phyloP scores from a whole-genome alignment of 345 rosid genomes.

The Heritiera littoralis region DNA sequence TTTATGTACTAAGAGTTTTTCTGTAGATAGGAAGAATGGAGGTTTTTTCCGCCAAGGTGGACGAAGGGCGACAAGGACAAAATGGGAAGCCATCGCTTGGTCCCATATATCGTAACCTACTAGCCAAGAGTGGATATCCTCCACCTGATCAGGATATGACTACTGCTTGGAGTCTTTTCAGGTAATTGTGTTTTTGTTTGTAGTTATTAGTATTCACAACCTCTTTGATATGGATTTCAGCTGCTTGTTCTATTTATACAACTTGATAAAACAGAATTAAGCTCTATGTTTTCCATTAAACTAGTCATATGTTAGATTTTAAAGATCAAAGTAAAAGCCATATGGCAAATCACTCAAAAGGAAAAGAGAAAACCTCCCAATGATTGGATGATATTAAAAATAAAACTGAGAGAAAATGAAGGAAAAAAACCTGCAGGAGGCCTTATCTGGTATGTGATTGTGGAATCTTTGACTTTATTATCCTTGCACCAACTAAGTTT shows the following conservation, averaged over 20 bases:
- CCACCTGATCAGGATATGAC: slow-evolving; percentile 45
- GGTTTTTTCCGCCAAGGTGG: slow-evolving; percentile 69
- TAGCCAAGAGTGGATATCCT: slow-evolving; percentile 67
- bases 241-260: background rate
- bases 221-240: background rate
- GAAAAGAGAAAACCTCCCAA: background rate
- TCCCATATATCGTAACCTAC: slow-evolving; percentile 74
- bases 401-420: background rate
- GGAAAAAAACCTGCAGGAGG: background rate
- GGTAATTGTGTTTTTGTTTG: slow-evolving; percentile 35
- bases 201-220: no score
- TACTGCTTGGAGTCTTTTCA: slow-evolving; percentile 88
- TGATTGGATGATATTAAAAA: background rate
- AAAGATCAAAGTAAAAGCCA: background rate
- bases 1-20: background rate
- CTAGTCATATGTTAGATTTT: background rate
- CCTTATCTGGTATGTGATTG: background rate
- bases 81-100: slow-evolving; percentile 84
- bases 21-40: slow-evolving; percentile 41
- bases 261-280: background rate
- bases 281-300: background rate
- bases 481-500: background rate
- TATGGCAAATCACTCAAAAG: background rate
- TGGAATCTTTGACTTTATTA: background rate
- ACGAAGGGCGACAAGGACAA: slow-evolving; percentile 70